Conservation (phyloP, 2,329 filamentous ascomycete genomes). For the Penicillium sp. region DNA sequence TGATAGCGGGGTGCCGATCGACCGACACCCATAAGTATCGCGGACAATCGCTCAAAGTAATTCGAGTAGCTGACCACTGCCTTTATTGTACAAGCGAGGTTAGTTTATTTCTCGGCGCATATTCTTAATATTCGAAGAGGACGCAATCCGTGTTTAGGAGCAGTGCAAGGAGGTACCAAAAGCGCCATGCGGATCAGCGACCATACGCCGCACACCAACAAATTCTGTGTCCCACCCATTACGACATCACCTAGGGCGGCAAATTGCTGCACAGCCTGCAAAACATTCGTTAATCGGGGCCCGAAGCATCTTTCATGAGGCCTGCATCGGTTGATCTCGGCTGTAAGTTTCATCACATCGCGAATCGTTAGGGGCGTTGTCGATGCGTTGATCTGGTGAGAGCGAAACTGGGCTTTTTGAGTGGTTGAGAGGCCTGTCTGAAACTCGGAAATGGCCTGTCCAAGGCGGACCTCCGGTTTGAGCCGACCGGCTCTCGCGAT, state of each 20-base stretch:
- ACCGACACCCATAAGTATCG: background rate
- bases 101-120: too few relatives aligned
- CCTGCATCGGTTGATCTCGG: background rate
- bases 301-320: background rate
- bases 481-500: background rate
- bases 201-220: slow-evolving; percentile 6
- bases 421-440: slow-evolving; percentile 3
- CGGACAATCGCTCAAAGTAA: background rate
- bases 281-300: background rate
- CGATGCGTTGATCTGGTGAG: too few relatives aligned
- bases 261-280: slow-evolving; percentile 5
- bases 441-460: background rate
- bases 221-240: background rate
- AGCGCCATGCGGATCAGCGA: background rate
- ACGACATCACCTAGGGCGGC: background rate
- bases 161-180: background rate
- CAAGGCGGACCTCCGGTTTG: too few relatives aligned
- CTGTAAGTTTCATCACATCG: slow-evolving; percentile 20
- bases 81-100: background rate
- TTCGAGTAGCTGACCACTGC: background rate
- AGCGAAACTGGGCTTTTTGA: too few relatives aligned
- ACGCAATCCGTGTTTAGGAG: too few relatives aligned
- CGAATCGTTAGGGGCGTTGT: slow-evolving; percentile 29
- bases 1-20: background rate
- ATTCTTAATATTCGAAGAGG: background rate